These are phyloP conservation scores for Poa pratensis DNA, from an alignment of 176 grass and related monocot genomes.

Conservation along the genomic window DNA sequence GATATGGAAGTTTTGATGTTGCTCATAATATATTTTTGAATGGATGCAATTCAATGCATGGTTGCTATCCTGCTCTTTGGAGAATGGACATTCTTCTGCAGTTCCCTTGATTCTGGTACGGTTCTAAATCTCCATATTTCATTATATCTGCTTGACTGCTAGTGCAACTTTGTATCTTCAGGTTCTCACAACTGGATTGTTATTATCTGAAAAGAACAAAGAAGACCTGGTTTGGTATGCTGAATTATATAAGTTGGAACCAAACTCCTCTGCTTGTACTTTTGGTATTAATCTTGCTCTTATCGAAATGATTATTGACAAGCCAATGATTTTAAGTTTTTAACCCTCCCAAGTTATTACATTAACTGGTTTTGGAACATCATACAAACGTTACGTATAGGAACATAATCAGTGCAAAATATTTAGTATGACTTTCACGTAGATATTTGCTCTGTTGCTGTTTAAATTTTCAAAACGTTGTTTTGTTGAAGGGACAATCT, in stretches of 20 bases:
- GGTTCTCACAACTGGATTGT: neutral
- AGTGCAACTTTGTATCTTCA: slow-evolving; percentile 2
- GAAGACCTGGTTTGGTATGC: slow-evolving; percentile 6
- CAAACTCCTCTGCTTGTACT: slow-evolving; percentile 27
- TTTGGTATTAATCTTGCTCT: neutral
- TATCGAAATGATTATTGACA: no score
- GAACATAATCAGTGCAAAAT: neutral
- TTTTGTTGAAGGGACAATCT: neutral
- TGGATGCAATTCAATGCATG: neutral
- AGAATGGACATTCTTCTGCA: slow-evolving; percentile 6
- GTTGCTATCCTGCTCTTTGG: neutral
- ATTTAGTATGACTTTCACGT: neutral
- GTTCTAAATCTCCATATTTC: neutral
- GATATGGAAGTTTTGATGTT: slow-evolving; percentile 15
- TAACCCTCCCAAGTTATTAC: neutral
- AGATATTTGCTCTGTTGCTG: slow-evolving; percentile 2
- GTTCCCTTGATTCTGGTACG: slow-evolving; percentile 6
- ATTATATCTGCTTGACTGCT: neutral
- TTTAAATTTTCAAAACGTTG: neutral
- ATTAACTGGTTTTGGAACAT: slow-evolving; percentile 18
- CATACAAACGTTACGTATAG: neutral
- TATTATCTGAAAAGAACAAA: slow-evolving; percentile 25
- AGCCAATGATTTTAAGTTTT: slow-evolving; percentile 22
- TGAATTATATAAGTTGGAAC: slow-evolving; percentile 30
- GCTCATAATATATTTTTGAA: neutral